Evolutionary conservation across 495 filamentous ascomycete genomes (phyloP).

Genomic region (Xylaria sp.): DNA sequence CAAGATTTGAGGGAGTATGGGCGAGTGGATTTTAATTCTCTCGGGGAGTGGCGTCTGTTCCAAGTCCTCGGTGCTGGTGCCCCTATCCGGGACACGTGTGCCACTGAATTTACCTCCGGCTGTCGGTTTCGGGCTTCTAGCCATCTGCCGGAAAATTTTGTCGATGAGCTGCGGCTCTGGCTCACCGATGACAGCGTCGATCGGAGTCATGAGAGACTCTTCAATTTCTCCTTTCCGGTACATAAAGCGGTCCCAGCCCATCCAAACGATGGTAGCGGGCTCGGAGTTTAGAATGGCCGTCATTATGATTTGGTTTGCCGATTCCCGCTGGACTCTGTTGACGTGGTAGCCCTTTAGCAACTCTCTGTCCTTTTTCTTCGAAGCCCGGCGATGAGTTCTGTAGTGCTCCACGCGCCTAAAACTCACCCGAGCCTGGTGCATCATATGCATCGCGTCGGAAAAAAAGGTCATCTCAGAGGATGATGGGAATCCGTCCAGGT

Average conservation of each 20-base stretch:
- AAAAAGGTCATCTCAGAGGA: neutral
- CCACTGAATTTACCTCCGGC: neutral
- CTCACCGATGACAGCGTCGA: neutral
- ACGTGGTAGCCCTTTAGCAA: rapidly evolving
- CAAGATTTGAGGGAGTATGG: neutral
- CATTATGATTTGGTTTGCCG: neutral
- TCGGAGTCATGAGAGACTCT: neutral
- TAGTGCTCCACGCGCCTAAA: neutral
- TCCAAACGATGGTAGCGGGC: neutral
- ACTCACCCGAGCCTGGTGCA: neutral
- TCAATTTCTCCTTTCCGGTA: neutral
- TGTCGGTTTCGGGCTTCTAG: neutral
- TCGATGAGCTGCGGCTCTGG: neutral
- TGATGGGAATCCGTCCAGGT: neutral
- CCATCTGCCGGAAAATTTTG: too few species aligned
- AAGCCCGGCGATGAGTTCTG: neutral
- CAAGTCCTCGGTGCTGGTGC: neutral
- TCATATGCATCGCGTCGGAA: neutral
- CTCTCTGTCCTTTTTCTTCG: neutral
- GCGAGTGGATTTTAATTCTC: neutral
- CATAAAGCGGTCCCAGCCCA: neutral
- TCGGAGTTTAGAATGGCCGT: neutral
- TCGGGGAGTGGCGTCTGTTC: neutral
- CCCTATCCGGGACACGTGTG: too few species aligned
- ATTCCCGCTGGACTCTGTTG: neutral